Base-by-base conservation (phyloP, 2,329 filamentous ascomycete species). In the Teratosphaeria destructans region DNA sequence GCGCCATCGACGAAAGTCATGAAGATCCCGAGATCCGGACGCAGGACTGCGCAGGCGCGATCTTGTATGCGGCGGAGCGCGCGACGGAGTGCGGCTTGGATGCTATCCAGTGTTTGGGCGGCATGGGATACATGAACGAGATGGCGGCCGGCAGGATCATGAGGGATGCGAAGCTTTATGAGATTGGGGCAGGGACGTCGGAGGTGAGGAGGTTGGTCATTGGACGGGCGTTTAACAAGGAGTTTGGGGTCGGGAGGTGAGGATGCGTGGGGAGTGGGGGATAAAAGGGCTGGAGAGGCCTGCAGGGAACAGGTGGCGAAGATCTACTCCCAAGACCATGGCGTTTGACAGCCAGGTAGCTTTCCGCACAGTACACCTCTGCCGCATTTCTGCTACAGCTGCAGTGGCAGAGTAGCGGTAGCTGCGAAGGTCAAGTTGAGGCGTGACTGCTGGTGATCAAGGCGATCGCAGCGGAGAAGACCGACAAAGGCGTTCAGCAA, bases 121-220 rank as follows among this genome's bases (percentile, higher is more conserved):
- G 93, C 0, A 97, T 93, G 84, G 93, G 93, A 0, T 97, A 97
- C 71, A 85, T 95, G 66, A 95, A 96, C 74, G 94, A 99, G 76
- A 90, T 97, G 77, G 87, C 90, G 0, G 92, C 90, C 0, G 95
- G 92, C 26, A 81, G 93, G 64, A 81, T 97, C 65, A 75, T 97
- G 67, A 77, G 94, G 70, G 85, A 88, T 75, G 85, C 85, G 3
- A 88, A 88, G 72, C 74, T 99, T 61, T 99, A 99, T 73, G 94
- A 97, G 77, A 97, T 99, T 72, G 94, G 94, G 1, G 94, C 94
- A 5, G 94, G 94, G 5, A 97, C 94, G 3, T 96, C 90, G 61
- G 94, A 99, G 77, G 87, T 99, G 56, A 81, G 94, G 65, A 82
- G 92, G 64, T 95, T 97, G 85, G 90, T 99, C 4, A 96, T 99